Conservation (phyloP, 202 grass and related monocot species). For the Panicum hallii region DNA sequence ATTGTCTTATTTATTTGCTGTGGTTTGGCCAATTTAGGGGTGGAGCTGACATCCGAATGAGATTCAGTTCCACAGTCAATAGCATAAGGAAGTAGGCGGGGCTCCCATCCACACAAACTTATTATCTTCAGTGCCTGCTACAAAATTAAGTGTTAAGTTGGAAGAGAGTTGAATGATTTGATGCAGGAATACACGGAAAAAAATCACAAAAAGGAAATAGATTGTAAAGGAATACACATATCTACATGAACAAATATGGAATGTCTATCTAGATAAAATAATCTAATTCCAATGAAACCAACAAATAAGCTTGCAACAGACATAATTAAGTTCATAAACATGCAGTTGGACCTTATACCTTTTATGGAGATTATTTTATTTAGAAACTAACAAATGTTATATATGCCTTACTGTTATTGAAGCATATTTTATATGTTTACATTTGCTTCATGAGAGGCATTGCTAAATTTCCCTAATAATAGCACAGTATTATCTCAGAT, state of each 20-base stretch:
- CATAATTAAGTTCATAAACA: constrained; percentile 34
- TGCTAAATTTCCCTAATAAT: constrained; percentile 5
- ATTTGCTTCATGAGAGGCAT: constrained; percentile 19
- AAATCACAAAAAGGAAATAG: constrained; percentile 32
- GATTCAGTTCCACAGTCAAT: constrained; percentile 73
- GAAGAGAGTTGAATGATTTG: constrained; percentile 26
- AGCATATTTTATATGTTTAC: constrained; percentile 39
- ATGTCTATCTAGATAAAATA: constrained; percentile 12
- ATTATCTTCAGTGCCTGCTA: constrained; percentile 84
- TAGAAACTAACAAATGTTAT: constrained; percentile 4
- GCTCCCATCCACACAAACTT: constrained; percentile 94
- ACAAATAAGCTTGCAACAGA: constrained; percentile 36
- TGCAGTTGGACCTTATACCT: neutral
- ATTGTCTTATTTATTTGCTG: constrained; percentile 44
- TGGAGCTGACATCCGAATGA: constrained; percentile 49
- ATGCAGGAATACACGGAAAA: neutral
- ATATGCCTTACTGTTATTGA: neutral
- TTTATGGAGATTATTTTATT: constrained; percentile 30
- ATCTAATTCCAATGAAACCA: constrained; percentile 15
- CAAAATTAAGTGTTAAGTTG: constrained; percentile 41
- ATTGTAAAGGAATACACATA: constrained; percentile 1
- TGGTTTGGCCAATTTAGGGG: constrained; percentile 52
- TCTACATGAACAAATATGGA: constrained; percentile 21
- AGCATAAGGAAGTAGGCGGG: constrained; percentile 80
- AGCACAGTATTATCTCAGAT: constrained; percentile 1